Evolutionary conservation across 768 basidiomycete genomes (phyloP), one percentile per base, ranked within the genome.

Genomic region (Phlebiopsis gigantea): DNA sequence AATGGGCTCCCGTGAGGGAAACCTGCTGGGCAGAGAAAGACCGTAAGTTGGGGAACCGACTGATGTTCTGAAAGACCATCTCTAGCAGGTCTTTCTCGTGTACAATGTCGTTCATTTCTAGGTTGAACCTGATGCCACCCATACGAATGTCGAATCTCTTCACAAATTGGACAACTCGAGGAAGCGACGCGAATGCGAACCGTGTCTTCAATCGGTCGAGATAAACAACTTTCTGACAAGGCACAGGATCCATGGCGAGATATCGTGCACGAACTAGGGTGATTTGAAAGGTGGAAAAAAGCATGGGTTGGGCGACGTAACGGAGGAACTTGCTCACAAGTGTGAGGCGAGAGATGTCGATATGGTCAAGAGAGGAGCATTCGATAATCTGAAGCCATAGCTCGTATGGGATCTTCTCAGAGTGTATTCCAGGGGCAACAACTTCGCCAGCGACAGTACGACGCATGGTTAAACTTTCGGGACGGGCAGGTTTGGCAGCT

Each of bases 371-470:
- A 10, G 46, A 44, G 7, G 46, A 42, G 10, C n/a, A 48, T 22
- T 55, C 51, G 22, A 59, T 59, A 2, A 59, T 55, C 3, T 59
- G 53, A 1, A 55, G 46, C 57, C 57, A 59, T 2, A 59, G 34
- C 19, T 59, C 57, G 17, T 29, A 17, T 10, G 57, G 57, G 1
- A 59, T 50, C 14, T 53, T 9, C 21, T 59, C 57, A 8, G 53
- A 19, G 19, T 19, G 28, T 14, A 55, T 9, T 3, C 34, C 34
- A 3, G 34, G 17, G 34, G n/a, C n/a, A n/a, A n/a, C n/a, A n/a
- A n/a, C n/a, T n/a, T n/a, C n/a, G n/a, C n/a, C n/a, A n/a, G n/a
- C n/a, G n/a, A n/a, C n/a, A n/a, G n/a, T n/a, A n/a, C n/a, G n/a
- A n/a, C n/a, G n/a, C n/a, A n/a, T n/a, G n/a, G n/a, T n/a, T n/a